phyloP scores from a whole-genome alignment of 2,329 filamentous ascomycete genomes.

The Colletotrichum theobromicola region DNA sequence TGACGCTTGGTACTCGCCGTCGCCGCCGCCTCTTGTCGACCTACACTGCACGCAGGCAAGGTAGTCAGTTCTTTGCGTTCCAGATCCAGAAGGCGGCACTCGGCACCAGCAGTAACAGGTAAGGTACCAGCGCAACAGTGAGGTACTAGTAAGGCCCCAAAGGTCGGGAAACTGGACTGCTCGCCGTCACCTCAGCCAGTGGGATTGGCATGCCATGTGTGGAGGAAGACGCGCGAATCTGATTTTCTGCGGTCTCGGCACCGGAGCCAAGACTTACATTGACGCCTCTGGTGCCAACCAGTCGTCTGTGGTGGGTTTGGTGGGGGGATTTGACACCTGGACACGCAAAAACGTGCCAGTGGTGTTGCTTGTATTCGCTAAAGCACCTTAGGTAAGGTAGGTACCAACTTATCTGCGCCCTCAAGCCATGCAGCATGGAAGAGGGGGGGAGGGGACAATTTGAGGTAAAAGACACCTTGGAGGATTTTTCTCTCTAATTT shows the following conservation, averaged over 20 bases:
- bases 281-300: neutral
- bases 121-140: neutral
- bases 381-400: neutral
- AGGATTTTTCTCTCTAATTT: neutral
- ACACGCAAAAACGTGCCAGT: neutral
- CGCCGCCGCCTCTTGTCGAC: neutral
- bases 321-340: neutral
- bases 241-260: constrained; percentile 18
- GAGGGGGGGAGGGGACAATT: neutral
- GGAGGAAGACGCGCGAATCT: neutral
- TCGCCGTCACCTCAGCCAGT: neutral
- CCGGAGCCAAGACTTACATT: neutral
- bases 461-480: neutral
- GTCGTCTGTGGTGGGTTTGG: neutral
- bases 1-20: neutral
- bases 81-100: neutral
- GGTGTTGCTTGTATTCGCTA: neutral
- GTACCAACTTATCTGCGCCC: neutral
- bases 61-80: neutral
- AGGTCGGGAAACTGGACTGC: neutral
- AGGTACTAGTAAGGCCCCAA: neutral
- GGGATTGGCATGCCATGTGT: neutral
- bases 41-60: neutral
- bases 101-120: neutral
- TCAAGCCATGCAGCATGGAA: neutral